phyloP scores from a whole-genome alignment of 1,139 yeast species.

The Scheffersomyces lignicola region DNA sequence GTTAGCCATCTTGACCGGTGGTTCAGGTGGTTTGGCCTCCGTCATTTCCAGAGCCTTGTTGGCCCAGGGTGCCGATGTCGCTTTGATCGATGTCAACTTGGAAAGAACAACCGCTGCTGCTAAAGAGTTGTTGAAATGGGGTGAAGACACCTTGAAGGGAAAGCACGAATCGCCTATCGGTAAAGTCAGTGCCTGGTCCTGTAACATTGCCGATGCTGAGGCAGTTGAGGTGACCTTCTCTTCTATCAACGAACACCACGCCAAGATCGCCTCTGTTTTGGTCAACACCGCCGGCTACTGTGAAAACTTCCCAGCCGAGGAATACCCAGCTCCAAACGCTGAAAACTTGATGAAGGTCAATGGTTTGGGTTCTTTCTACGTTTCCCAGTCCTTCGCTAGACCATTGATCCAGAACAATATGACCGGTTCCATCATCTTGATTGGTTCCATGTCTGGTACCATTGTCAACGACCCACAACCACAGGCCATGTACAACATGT shows the following conservation, averaged over 20 bases:
- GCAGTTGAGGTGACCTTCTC: constrained; percentile 57
- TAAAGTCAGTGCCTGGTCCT: constrained; percentile 67
- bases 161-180: constrained; percentile 39
- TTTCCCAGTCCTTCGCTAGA: constrained; percentile 60
- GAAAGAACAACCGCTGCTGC: constrained; percentile 64
- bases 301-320: constrained; percentile 75
- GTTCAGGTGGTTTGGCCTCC: constrained; percentile 77
- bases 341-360: constrained; percentile 71
- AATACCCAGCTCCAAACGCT: constrained; percentile 71
- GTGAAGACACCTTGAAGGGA: constrained; percentile 46
- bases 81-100: constrained; percentile 70
- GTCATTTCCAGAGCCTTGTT: constrained; percentile 67
- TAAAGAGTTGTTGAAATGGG: constrained; percentile 57
- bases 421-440: constrained; percentile 44
- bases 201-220: constrained; percentile 70
- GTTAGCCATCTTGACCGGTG: constrained; percentile 76
- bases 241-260: constrained; percentile 56
- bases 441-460: constrained; percentile 52
- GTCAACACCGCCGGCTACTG: constrained; percentile 85
- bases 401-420: constrained; percentile 62
- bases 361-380: constrained; percentile 73
- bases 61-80: constrained; percentile 73
- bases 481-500: constrained; percentile 52
- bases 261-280: constrained; percentile 60
- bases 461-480: constrained; percentile 55